Evolutionary conservation across 805 yeast genomes (phyloP).

Genomic region (Ogataea corticis): DNA sequence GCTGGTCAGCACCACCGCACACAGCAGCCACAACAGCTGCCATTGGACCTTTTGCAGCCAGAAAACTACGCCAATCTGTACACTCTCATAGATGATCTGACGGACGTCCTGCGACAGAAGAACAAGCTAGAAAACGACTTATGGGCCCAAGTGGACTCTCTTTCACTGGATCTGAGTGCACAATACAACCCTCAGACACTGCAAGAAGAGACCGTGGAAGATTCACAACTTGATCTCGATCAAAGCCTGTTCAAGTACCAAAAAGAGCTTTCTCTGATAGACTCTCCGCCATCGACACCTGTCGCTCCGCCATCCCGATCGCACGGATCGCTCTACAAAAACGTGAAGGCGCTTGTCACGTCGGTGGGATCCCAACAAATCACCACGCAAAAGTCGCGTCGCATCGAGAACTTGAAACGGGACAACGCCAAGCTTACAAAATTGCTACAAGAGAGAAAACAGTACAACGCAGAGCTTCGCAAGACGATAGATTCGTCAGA

Average conservation of each 20-base stretch:
- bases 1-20: slow-evolving; percentile 8
- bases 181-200: slow-evolving; percentile 7
- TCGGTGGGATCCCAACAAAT: background rate
- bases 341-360: slow-evolving; percentile 7
- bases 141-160: slow-evolving; percentile 26
- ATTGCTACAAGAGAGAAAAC: slow-evolving; percentile 16
- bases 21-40: slow-evolving; percentile 4
- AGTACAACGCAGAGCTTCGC: slow-evolving; percentile 22
- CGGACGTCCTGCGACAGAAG: slow-evolving; percentile 21
- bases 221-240: slow-evolving; percentile 3
- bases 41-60: slow-evolving; percentile 15
- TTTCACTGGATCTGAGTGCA: slow-evolving; percentile 14
- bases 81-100: slow-evolving; percentile 25
- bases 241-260: slow-evolving; percentile 15
- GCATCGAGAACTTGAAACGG: slow-evolving; percentile 7
- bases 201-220: background rate
- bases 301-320: background rate
- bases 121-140: slow-evolving; percentile 25
- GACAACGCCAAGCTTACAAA: slow-evolving; percentile 18
- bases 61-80: slow-evolving; percentile 23
- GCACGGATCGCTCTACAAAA: slow-evolving; percentile 2
- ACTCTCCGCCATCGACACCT: background rate
- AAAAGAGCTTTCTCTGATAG: background rate
- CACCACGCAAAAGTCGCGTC: slow-evolving; percentile 3
- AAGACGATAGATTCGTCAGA: slow-evolving; percentile 23